Evolutionary conservation across 495 filamentous ascomycete genomes (phyloP).

Genomic region (Podospora bellae-mahoneyi): DNA sequence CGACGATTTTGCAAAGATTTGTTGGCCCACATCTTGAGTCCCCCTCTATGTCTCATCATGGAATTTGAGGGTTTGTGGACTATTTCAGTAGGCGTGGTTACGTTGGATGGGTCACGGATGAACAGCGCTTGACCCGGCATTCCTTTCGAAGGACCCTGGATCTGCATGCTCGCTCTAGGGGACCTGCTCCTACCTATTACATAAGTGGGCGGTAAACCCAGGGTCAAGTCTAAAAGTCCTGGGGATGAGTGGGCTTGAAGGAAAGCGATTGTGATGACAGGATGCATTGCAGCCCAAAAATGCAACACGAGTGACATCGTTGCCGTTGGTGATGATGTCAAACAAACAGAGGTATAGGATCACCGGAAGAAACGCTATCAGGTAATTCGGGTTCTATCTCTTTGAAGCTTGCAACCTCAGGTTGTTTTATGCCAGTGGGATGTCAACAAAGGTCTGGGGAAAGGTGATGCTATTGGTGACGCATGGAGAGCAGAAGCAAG

Average conservation of each 20-base stretch:
- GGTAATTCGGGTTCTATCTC: too few species aligned
- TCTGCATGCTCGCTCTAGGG: not conserved
- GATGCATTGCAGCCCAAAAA: not conserved
- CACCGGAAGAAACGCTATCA: too few species aligned
- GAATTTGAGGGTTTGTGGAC: too few species aligned
- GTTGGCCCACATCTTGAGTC: not conserved
- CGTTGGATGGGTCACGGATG: not conserved
- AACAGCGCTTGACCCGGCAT: not conserved
- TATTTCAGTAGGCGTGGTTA: not conserved
- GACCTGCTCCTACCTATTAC: not conserved
- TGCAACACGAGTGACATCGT: not conserved
- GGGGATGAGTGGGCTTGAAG: not conserved
- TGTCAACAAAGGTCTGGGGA: too few species aligned
- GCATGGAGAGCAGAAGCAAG: too few species aligned
- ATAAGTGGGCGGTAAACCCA: not conserved
- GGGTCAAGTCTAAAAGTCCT: not conserved
- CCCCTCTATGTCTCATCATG: too few species aligned
- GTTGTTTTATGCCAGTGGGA: too few species aligned
- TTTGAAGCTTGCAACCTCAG: too few species aligned
- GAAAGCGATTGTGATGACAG: not conserved
- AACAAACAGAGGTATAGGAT: not conserved
- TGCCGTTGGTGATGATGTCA: not conserved
- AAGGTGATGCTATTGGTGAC: too few species aligned
- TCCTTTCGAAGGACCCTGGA: not conserved
- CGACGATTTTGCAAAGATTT: not conserved